Conservation (phyloP, 768 basidiomycete species). For the Lyophyllum shimeji region DNA sequence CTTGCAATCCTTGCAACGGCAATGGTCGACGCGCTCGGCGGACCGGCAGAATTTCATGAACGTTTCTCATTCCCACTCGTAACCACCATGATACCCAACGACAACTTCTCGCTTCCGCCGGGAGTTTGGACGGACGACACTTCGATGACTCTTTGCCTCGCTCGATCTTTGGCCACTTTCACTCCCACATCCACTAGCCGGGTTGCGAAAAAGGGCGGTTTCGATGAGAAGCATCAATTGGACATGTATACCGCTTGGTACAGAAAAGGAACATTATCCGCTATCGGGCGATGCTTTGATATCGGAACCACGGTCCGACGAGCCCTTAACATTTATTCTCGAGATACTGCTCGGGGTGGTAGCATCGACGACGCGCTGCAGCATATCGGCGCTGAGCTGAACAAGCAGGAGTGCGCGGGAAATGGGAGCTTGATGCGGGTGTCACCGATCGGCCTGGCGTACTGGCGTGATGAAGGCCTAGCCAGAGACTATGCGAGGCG, state of each 20-base stretch:
- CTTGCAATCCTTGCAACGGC: conserved; percentile 39
- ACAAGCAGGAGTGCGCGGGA: conserved; percentile 26
- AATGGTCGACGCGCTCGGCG: conserved; percentile 46
- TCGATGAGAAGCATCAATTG: conserved; percentile 20
- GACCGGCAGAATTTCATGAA: conserved; percentile 38
- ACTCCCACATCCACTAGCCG: conserved; percentile 2
- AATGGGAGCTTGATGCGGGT: conserved; percentile 50
- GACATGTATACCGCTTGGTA: conserved; percentile 16
- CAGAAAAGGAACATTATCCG: conserved; percentile 14
- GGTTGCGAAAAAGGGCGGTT: conserved; percentile 6
- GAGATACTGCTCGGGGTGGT: not conserved
- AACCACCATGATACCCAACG: conserved; percentile 36
- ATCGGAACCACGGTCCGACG: conserved; percentile 34
- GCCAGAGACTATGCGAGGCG: conserved; percentile 33
- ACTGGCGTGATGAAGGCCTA: conserved; percentile 34
- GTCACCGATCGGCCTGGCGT: conserved; percentile 41
- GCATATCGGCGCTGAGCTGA: conserved; percentile 28
- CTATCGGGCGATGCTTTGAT: conserved; percentile 24
- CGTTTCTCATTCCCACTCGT: conserved; percentile 38
- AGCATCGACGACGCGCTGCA: conserved; percentile 23
- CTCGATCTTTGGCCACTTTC: conserved; percentile 36
- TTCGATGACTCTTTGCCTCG: conserved; percentile 45
- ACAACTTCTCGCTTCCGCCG: conserved; percentile 32
- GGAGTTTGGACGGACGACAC: conserved; percentile 53
- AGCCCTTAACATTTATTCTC: conserved; percentile 32